A percentile compares a stretch with the other conserved stretches of the same genome.
These are phyloP conservation scores for Pichia scutulata DNA, from an alignment of 805 yeast species.

Conservation along the genomic window DNA sequence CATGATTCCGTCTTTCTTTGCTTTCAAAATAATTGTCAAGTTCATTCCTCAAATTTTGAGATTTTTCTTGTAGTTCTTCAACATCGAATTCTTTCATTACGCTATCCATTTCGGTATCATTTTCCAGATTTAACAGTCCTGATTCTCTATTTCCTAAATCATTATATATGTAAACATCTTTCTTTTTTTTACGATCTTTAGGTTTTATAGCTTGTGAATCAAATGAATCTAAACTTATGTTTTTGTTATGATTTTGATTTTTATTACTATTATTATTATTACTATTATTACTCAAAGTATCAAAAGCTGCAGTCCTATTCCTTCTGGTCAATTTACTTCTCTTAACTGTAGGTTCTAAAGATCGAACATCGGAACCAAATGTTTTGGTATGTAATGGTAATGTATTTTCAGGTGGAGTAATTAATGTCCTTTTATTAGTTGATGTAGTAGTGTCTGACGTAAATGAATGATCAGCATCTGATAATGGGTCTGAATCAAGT, in stretches of 20 bases:
- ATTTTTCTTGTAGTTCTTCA: not conserved
- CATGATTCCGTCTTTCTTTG: too few species aligned
- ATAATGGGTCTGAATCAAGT: not conserved
- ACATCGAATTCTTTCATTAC: conserved; percentile 7
- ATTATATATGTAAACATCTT: not conserved
- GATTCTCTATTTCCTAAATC: not conserved
- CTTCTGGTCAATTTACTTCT: not conserved
- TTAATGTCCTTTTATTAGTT: not conserved
- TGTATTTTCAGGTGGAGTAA: not conserved
- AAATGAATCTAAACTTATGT: not conserved
- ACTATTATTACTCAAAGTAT: not conserved
- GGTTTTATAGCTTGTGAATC: not conserved
- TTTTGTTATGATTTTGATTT: too few species aligned
- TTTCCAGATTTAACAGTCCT: not conserved
- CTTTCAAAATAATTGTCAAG: not conserved
- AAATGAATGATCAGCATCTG: not conserved
- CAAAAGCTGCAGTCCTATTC: not conserved
- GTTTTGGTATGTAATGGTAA: not conserved
- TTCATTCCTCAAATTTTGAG: not conserved
- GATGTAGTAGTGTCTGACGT: not conserved
- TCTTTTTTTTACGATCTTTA: not conserved
- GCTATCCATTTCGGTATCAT: not conserved
- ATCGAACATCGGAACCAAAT: not conserved
- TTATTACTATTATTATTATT: too few species aligned
- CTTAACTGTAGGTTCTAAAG: not conserved